Evolutionary conservation across 225 moss, liverwort and hornwort genomes (phyloP).

Genomic region (Polytrichum commune): DNA sequence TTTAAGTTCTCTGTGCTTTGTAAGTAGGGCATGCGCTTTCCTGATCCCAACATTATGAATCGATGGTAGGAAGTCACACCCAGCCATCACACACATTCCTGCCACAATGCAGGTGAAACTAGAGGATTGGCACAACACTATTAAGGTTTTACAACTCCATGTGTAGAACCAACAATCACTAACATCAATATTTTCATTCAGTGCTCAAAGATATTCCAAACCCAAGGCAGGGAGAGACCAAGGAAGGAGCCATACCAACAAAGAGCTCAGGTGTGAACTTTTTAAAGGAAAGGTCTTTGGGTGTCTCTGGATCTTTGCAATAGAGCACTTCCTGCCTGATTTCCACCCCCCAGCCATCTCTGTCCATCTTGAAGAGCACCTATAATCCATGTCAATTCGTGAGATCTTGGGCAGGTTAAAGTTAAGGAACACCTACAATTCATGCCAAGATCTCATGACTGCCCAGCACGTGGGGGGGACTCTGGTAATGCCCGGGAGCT

Average conservation of each 20-base stretch:
- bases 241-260: constrained; percentile 24
- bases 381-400: not conserved
- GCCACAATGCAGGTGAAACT: not conserved
- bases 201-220: no score
- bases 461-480: not conserved
- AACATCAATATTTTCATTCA: no score
- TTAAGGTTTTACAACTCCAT: no score
- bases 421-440: constrained; percentile 27
- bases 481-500: no score
- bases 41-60: constrained; percentile 52
- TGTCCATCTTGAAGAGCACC: constrained; percentile 64
- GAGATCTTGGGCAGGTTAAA: no score
- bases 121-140: no score
- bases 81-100: constrained; percentile 58
- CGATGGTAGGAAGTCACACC: constrained; percentile 56
- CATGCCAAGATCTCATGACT: not conserved
- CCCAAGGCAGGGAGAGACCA: no score
- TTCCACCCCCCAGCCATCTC: constrained; percentile 42
- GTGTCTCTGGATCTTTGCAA: constrained; percentile 7
- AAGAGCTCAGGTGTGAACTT: constrained; percentile 31
- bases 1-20: constrained; percentile 36
- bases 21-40: constrained; percentile 40
- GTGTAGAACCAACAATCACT: no score
- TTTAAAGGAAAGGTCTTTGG: constrained; percentile 35
- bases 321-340: constrained; percentile 27